phyloP scores from a whole-genome alignment of 2,329 filamentous ascomycete species.

The Monosporascus sp. region DNA sequence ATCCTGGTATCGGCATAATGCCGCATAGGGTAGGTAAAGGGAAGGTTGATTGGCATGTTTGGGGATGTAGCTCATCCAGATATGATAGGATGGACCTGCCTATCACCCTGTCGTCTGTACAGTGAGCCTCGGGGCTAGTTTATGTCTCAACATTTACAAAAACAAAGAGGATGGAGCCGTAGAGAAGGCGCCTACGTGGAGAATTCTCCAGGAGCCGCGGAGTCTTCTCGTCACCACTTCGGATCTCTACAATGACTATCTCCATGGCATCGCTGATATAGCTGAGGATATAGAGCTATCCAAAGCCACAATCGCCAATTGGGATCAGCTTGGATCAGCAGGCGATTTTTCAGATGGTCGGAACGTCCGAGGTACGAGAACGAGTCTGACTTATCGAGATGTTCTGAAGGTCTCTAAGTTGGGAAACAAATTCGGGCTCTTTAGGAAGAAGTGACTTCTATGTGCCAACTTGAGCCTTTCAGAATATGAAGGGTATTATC shows the following conservation, averaged over 20 bases:
- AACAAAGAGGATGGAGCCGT: constrained; percentile 58
- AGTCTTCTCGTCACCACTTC: constrained; percentile 71
- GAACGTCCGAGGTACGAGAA: constrained; percentile 55
- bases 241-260: constrained; percentile 61
- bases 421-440: constrained; percentile 59
- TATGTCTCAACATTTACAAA: constrained; percentile 73
- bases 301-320: constrained; percentile 62
- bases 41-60: constrained; percentile 11
- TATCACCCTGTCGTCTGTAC: constrained; percentile 89
- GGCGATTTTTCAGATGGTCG: constrained; percentile 43
- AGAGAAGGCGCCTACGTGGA: constrained; percentile 43
- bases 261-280: constrained; percentile 70
- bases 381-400: constrained; percentile 78
- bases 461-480: constrained; percentile 10
- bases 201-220: constrained; percentile 76
- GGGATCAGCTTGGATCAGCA: constrained; percentile 56
- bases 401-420: constrained; percentile 76
- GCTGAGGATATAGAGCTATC: constrained; percentile 61
- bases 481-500: constrained; percentile 71
- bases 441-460: constrained; percentile 33
- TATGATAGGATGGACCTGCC: constrained; percentile 63
- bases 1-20: constrained; percentile 88
- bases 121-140: constrained; percentile 71
- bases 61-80: constrained; percentile 18
- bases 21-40: constrained; percentile 63